Evolutionary conservation across 495 filamentous ascomycete genomes (phyloP), one percentile per base, ranked within the genome.

Genomic region (Podospora fimiseda): DNA sequence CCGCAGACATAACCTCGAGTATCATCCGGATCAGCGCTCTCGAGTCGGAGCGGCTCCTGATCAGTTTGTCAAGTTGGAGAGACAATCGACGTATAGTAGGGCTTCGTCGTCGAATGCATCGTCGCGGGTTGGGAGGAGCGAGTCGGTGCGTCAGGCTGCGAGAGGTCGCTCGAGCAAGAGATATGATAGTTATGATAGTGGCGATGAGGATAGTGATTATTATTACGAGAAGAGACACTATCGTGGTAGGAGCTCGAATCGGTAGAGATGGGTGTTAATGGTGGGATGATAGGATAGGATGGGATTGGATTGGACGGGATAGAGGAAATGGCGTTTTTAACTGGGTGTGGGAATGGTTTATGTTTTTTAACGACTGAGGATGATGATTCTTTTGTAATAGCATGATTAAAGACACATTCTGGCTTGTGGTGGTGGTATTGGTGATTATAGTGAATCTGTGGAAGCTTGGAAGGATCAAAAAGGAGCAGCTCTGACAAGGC

Each of bases 211-310:
- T 18, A 43, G 49, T 30, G 50, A 60, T 14, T 53, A 48, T 36
- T 59, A 56, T 40, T 45, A 55, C 20, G 57, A 60, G 53, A 60
- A 53, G 50, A 49, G 24, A 16, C 43, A 36, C n/a, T 42, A 30
- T 8, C 52, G 57, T 3, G 52, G 57, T 16, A 47, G 53, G 19
- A 43, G 44, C 21, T 16, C 40, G 20, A 23, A 45, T 14, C 43
- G 52, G 48, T 59, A 36, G 11, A 33, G 11, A n/a, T n/a, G n/a
- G n/a, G n/a, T n/a, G n/a, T n/a, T n/a, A n/a, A n/a, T n/a, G n/a
- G n/a, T n/a, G n/a, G n/a, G n/a, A n/a, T n/a, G n/a, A n/a, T n/a
- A n/a, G n/a, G n/a, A n/a, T n/a, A n/a, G n/a, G n/a, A n/a, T n/a
- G n/a, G n/a, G n/a, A n/a, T n/a, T n/a, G n/a, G n/a, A n/a, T n/a